A percentile compares a stretch with the other conserved stretches of the same genome.
These are phyloP conservation scores for Epichloe brachyelytri DNA, from an alignment of 2,329 filamentous ascomycete genomes.

Conservation along the genomic window DNA sequence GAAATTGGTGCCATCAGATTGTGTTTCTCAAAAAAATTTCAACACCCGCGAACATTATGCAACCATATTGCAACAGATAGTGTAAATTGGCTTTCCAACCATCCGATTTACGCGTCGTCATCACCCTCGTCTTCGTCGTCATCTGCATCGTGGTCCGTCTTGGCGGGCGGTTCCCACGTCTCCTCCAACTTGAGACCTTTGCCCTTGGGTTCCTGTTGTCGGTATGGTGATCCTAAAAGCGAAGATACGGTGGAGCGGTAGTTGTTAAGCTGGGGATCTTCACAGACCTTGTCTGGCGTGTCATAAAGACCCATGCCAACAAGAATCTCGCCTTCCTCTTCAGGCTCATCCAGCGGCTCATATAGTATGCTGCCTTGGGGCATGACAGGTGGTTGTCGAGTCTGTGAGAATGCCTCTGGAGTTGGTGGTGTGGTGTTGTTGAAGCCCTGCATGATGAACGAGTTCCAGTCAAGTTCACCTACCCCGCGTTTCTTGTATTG, in stretches of 20 bases:
- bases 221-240: constrained; percentile 38
- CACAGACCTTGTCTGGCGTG: constrained; percentile 43
- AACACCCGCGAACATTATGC: too few relatives aligned
- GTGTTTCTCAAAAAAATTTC: too few relatives aligned
- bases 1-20: too few relatives aligned
- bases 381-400: constrained; percentile 34
- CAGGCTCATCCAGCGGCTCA: constrained; percentile 35
- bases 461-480: constrained; percentile 29
- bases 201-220: constrained; percentile 37
- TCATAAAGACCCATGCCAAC: constrained; percentile 79
- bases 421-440: constrained; percentile 43
- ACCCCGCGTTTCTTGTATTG: constrained; percentile 6
- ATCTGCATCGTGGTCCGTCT: constrained; percentile 42
- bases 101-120: neutral
- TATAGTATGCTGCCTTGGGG: constrained; percentile 38
- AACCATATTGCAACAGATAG: too few relatives aligned
- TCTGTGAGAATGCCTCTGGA: constrained; percentile 42
- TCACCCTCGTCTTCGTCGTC: constrained; percentile 28
- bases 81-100: too few relatives aligned
- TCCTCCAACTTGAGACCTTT: constrained; percentile 74
- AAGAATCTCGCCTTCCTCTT: constrained; percentile 57
- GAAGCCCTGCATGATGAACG: constrained; percentile 31
- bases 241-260: constrained; percentile 41
- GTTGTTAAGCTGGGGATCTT: constrained; percentile 38
- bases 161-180: constrained; percentile 59